A percentile compares a stretch with the other conserved stretches of the same genome.
phyloP scores from a whole-genome alignment of 164 flowering plant genomes.

The Nymphaea thermarum region DNA sequence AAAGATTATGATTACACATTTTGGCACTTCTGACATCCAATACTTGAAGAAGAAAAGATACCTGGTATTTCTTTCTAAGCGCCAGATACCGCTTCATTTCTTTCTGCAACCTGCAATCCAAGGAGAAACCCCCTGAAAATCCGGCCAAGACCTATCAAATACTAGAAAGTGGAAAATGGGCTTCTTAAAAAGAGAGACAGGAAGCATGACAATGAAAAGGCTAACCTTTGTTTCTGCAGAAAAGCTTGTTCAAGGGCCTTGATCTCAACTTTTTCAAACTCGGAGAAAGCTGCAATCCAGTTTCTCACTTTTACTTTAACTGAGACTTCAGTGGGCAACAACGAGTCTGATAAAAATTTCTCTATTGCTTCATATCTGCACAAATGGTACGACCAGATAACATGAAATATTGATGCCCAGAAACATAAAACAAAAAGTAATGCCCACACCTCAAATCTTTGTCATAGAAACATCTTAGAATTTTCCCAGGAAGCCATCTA shows the following conservation, averaged over 20 bases:
- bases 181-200: slow-evolving; percentile 1
- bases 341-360: slow-evolving; percentile 39
- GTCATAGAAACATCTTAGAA: slow-evolving; percentile 83
- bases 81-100: slow-evolving; percentile 92
- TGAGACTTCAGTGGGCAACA: slow-evolving; percentile 59
- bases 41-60: slow-evolving; percentile 12
- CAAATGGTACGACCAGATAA: neutral
- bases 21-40: neutral
- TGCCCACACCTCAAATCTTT: slow-evolving; percentile 73
- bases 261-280: slow-evolving; percentile 77
- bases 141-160: slow-evolving; percentile 23
- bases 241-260: slow-evolving; percentile 89
- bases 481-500: slow-evolving; percentile 94
- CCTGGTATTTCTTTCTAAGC: slow-evolving; percentile 70
- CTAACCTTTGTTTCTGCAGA: slow-evolving; percentile 92
- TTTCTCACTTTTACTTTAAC: slow-evolving; percentile 49
- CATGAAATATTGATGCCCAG: neutral
- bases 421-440: neutral
- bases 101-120: slow-evolving; percentile 82
- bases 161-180: slow-evolving; percentile 11
- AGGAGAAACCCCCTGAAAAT: slow-evolving; percentile 34
- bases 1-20: neutral
- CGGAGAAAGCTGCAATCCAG: slow-evolving; percentile 61
- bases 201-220: slow-evolving; percentile 11
- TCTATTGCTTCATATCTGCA: slow-evolving; percentile 88